phyloP scores from a whole-genome alignment of 148 eudicot species.

The Cornus suecica region DNA sequence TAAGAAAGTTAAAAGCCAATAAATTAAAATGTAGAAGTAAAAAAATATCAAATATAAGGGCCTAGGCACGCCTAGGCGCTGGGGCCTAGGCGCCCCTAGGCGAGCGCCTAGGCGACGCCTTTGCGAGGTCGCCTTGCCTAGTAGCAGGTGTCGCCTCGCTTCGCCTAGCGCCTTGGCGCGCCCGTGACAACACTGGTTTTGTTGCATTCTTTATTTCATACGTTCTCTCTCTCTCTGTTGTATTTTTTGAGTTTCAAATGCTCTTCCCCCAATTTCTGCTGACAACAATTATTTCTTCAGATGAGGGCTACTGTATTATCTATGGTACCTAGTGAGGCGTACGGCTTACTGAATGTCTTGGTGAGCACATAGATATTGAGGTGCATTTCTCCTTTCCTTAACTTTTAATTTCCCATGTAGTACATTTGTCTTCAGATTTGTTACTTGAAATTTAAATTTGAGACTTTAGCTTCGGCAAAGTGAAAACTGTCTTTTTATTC shows the following conservation, averaged over 20 bases:
- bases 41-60: too few species aligned
- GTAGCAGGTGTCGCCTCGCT: too few species aligned
- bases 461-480: not conserved
- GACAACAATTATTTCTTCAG: constrained; percentile 27
- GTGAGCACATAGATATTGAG: constrained; percentile 71
- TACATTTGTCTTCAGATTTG: not conserved
- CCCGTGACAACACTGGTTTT: too few species aligned
- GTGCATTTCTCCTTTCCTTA: constrained; percentile 34
- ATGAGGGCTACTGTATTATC: constrained; percentile 62
- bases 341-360: constrained; percentile 48
- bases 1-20: too few species aligned
- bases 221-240: constrained; percentile 5
- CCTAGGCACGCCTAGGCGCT: too few species aligned
- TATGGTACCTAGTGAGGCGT: constrained; percentile 58
- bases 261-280: not conserved
- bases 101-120: too few species aligned
- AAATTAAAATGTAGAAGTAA: too few species aligned
- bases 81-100: too few species aligned
- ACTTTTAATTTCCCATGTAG: not conserved
- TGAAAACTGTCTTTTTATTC: constrained; percentile 3
- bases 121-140: too few species aligned
- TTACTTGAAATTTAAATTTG: not conserved
- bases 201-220: not conserved
- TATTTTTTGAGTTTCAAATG: too few species aligned
- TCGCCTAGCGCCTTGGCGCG: too few species aligned